phyloP scores from a whole-genome alignment of 2,329 filamentous ascomycete genomes.

The Chaetomiaceae sp. region DNA sequence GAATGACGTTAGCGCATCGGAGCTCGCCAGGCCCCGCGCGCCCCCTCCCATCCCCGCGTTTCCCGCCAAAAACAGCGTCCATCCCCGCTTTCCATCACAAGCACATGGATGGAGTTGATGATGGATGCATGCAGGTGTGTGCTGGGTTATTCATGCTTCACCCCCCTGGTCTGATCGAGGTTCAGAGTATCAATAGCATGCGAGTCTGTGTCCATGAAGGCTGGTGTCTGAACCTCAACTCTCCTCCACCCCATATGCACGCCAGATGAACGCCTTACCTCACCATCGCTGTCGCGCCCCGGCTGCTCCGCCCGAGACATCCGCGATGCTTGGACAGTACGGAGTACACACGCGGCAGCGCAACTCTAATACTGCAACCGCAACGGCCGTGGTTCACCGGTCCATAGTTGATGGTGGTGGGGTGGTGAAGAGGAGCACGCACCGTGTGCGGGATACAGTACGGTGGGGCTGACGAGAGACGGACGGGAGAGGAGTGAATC shows the following conservation, averaged over 20 bases:
- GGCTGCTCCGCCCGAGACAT: constrained; percentile 1
- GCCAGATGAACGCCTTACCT: too few species aligned
- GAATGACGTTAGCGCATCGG: too few species aligned
- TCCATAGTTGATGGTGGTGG: not conserved
- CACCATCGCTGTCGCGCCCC: not conserved
- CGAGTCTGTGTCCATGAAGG: too few species aligned
- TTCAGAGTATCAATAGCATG: not conserved
- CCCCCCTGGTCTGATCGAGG: too few species aligned
- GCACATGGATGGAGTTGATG: not conserved
- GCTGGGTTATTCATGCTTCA: too few species aligned
- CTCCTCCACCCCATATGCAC: too few species aligned
- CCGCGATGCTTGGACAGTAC: too few species aligned
- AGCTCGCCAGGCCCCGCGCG: not conserved
- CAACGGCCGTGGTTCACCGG: too few species aligned
- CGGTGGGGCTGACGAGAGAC: constrained; percentile 5
- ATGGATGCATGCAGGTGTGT: not conserved
- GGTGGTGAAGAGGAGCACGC: not conserved
- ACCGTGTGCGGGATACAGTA: constrained; percentile 14
- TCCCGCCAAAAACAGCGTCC: not conserved
- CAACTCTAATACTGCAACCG: too few species aligned
- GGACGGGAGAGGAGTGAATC: not conserved
- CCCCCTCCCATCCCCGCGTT: not conserved
- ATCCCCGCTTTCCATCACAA: not conserved
- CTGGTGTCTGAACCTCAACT: too few species aligned
- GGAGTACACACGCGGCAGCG: too few species aligned